Percentiles rank a stretch among this genome's conserved stretches.
These are phyloP conservation scores for Pyrenophora seminiperda DNA, from an alignment of 2,329 filamentous ascomycete genomes.

Conservation along the genomic window DNA sequence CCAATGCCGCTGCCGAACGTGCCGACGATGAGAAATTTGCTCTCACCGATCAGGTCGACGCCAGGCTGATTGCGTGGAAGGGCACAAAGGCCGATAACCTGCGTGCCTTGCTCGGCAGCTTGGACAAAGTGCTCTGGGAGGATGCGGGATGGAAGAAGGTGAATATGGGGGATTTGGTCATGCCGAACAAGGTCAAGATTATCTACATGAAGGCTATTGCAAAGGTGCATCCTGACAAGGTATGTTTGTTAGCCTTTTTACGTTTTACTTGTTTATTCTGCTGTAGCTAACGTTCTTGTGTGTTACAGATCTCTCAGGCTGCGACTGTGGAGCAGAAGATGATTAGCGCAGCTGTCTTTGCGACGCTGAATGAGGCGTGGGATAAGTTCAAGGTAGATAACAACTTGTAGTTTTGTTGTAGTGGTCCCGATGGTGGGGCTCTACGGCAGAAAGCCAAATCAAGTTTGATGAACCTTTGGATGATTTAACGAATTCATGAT, in stretches of 20 bases:
- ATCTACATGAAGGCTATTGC: conserved; percentile 99
- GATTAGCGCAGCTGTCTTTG: conserved; percentile 69
- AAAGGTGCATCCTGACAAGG: conserved; percentile 98
- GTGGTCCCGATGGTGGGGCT: not conserved
- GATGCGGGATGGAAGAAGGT: conserved; percentile 96
- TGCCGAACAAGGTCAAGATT: conserved; percentile 95
- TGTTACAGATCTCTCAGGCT: conserved; percentile 59
- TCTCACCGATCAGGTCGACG: conserved; percentile 83
- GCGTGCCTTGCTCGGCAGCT: conserved; percentile 80
- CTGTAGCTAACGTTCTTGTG: conserved; percentile 17
- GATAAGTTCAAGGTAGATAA: conserved; percentile 71
- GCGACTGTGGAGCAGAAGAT: conserved; percentile 71
- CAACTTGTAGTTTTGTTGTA: conserved; percentile 24
- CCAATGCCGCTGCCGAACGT: conserved; percentile 82
- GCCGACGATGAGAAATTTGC: conserved; percentile 94
- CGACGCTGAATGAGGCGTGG: conserved; percentile 69
- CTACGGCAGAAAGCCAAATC: not conserved
- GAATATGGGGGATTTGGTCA: conserved; percentile 87
- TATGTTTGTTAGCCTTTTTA: conserved; percentile 52
- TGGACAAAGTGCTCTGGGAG: conserved; percentile 90
- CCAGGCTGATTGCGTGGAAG: conserved; percentile 77
- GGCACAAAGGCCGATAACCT: conserved; percentile 92
- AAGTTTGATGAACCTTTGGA: no score
- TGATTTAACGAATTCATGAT: no score
- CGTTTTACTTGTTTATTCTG: not conserved